Evolutionary conservation across 192 early-diverging fungal genomes (phyloP).

Genomic region (Mortierella claussenii): DNA sequence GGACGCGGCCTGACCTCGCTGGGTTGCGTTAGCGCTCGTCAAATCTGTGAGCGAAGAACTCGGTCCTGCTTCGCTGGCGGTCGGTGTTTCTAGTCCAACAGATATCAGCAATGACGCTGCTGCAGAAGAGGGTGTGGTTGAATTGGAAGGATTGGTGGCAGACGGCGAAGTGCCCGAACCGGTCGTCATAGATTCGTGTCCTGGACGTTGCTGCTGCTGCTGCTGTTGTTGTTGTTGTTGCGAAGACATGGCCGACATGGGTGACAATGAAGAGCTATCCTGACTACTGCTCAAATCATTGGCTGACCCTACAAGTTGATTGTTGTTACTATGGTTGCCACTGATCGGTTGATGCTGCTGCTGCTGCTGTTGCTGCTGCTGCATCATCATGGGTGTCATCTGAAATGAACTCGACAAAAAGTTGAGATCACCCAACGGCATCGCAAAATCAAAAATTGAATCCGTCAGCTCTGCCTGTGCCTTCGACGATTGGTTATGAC

Average conservation of each 20-base stretch:
- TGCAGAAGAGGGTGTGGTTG: neutral
- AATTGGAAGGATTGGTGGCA: neutral
- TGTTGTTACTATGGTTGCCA: neutral
- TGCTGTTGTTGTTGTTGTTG: too few species aligned
- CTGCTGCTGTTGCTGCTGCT: slow-evolving; percentile 16
- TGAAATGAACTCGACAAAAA: slow-evolving; percentile 50
- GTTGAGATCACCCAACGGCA: slow-evolving; percentile 40
- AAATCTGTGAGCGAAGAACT: slow-evolving; percentile 2
- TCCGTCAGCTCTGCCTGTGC: slow-evolving; percentile 17
- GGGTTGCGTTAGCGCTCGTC: neutral
- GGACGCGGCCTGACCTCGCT: neutral
- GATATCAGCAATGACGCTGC: neutral
- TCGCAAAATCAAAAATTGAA: slow-evolving; percentile 51
- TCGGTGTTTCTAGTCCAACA: neutral
- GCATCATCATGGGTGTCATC: slow-evolving; percentile 34
- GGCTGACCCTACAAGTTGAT: neutral
- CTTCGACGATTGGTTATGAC: neutral
- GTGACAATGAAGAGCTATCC: neutral
- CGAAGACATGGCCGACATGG: neutral
- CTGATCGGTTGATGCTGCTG: slow-evolving; percentile 5
- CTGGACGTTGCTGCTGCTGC: too few species aligned
- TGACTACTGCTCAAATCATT: neutral
- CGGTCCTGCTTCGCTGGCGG: too few species aligned
- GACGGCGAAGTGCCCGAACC: neutral
- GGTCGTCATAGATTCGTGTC: neutral